Evolutionary conservation across 768 basidiomycete genomes (phyloP).

Genomic region (Podaxis sp.): DNA sequence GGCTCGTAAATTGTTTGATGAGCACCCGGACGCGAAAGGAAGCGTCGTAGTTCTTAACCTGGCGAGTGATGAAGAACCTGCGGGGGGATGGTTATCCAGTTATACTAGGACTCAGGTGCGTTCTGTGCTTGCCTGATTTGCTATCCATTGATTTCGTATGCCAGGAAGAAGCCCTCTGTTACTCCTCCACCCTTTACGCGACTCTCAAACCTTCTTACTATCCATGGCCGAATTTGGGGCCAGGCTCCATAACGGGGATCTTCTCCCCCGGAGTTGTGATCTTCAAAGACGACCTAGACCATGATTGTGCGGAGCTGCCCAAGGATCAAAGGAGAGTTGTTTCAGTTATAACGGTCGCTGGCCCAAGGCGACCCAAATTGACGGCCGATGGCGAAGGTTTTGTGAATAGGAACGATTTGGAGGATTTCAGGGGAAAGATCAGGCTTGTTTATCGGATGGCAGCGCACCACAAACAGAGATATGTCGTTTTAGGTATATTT

Average conservation of each 20-base stretch:
- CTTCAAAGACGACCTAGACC: slow-evolving; percentile 46
- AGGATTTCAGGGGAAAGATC: slow-evolving; percentile 43
- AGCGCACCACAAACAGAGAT: slow-evolving; percentile 32
- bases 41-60: slow-evolving; percentile 39
- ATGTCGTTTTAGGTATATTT: slow-evolving; percentile 38
- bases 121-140: neutral
- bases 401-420: slow-evolving; percentile 25
- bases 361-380: slow-evolving; percentile 33
- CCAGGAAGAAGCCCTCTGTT: slow-evolving; percentile 49
- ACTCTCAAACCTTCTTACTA: slow-evolving; percentile 41
- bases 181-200: slow-evolving; percentile 44
- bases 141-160: neutral
- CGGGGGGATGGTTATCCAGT: slow-evolving; percentile 31
- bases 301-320: slow-evolving; percentile 36
- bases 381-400: slow-evolving; percentile 26
- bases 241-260: slow-evolving; percentile 37
- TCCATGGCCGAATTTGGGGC: slow-evolving; percentile 47
- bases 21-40: slow-evolving; percentile 23
- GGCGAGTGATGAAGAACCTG: slow-evolving; percentile 34
- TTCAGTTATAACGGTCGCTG: slow-evolving; percentile 47
- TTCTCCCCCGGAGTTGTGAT: slow-evolving; percentile 47
- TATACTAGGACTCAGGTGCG: slow-evolving; percentile 33
- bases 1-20: slow-evolving; percentile 32
- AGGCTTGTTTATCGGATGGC: slow-evolving; percentile 44
- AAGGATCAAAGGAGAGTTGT: slow-evolving; percentile 33